A percentile compares a stretch with the other conserved stretches of the same genome.
Conservation (phyloP, 306 rosid species). For the Malus asiatica region DNA sequence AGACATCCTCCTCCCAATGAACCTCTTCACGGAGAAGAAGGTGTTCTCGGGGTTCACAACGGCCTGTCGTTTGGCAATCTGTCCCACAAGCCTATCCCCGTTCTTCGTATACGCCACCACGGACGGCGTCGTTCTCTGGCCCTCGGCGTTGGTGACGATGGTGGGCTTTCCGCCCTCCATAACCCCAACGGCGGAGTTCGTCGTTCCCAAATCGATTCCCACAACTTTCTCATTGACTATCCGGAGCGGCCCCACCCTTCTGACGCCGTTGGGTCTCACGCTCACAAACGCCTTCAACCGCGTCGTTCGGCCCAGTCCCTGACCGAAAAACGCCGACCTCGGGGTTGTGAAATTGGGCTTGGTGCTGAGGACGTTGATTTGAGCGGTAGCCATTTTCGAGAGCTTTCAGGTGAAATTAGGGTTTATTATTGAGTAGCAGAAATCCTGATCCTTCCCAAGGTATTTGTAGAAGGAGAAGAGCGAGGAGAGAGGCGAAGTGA, state of each 20-base stretch:
- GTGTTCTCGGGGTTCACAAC: constrained; percentile 68
- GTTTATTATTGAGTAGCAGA: not conserved
- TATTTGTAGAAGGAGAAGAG: not conserved
- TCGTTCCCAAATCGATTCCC: constrained; percentile 17
- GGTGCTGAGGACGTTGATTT: not conserved
- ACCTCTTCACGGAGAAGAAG: constrained; percentile 61
- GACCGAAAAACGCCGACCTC: not conserved
- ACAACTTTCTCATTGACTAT: constrained; percentile 11
- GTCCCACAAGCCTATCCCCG: constrained; percentile 63
- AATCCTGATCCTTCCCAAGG: not conserved
- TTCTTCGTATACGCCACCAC: constrained; percentile 62
- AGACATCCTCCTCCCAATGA: constrained; percentile 59
- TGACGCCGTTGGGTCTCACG: not conserved
- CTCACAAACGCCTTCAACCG: not conserved
- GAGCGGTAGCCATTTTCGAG: not conserved
- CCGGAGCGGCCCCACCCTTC: not conserved
- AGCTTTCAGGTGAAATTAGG: not conserved
- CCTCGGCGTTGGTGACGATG: constrained; percentile 7
- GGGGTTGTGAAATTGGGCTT: constrained; percentile 6
- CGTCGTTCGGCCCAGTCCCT: not conserved
- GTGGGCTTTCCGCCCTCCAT: constrained; percentile 14
- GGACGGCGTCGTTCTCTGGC: constrained; percentile 21
- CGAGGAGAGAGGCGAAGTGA: not conserved
- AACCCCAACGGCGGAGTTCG: constrained; percentile 8
- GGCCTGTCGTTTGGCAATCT: constrained; percentile 67